phyloP scores from a whole-genome alignment of 1,284 basidiomycete genomes.

The Cryptococcus sp. region DNA sequence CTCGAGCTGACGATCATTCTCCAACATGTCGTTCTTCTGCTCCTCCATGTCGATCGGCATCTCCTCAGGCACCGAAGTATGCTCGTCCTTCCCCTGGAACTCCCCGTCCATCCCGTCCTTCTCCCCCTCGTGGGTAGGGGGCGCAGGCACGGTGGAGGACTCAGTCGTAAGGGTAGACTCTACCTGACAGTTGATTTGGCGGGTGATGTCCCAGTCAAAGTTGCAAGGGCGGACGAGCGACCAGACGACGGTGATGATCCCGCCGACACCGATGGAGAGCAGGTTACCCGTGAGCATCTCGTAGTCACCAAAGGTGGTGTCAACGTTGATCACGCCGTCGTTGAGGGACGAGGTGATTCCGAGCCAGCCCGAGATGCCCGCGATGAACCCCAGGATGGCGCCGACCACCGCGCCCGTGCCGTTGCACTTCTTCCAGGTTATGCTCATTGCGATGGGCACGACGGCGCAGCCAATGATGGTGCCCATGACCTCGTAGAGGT shows the following conservation, averaged over 20 bases:
- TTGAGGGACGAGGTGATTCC: conserved; percentile 73
- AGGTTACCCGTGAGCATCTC: conserved; percentile 73
- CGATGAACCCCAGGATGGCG: conserved; percentile 64
- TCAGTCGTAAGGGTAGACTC: conserved; percentile 7
- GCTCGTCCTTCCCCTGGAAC: not conserved
- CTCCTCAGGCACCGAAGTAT: not conserved
- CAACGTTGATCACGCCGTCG: conserved; percentile 67
- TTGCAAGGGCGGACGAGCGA: conserved; percentile 70
- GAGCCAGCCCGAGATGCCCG: conserved; percentile 74
- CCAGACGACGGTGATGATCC: conserved; percentile 64
- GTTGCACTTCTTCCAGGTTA: conserved; percentile 80
- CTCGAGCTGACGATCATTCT: conserved; percentile 61
- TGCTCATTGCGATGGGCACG: conserved; percentile 76
- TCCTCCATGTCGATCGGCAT: conserved; percentile 52
- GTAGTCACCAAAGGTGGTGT: conserved; percentile 61
- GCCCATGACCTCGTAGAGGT: conserved; percentile 47
- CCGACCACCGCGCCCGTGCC: conserved; percentile 73
- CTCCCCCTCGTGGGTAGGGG: conserved; percentile 12
- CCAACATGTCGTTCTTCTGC: conserved; percentile 25
- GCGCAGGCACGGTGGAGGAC: conserved; percentile 7
- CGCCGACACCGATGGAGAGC: conserved; percentile 76
- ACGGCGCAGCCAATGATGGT: conserved; percentile 72
- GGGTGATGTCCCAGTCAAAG: conserved; percentile 74
- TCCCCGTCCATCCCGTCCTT: conserved; percentile 14
- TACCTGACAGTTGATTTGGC: conserved; percentile 62